These are phyloP conservation scores for Graphilbum fragrans DNA, from an alignment of 2,329 filamentous ascomycete species.

Conservation along the genomic window DNA sequence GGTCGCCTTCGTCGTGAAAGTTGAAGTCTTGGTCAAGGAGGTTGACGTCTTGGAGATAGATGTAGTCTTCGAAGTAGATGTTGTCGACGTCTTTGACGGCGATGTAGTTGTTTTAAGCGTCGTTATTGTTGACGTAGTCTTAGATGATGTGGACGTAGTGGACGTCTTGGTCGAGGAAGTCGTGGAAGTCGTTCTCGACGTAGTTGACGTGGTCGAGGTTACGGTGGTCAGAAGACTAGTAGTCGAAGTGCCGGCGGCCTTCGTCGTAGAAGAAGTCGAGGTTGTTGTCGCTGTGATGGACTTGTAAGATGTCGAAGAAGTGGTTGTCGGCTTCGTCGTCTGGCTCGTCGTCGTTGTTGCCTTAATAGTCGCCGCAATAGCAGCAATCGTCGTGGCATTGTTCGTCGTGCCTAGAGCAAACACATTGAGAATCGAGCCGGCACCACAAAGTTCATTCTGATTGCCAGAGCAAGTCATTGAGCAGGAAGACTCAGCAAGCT, in stretches of 20 bases:
- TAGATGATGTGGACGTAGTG: background rate
- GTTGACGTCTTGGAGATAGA: conserved; percentile 1
- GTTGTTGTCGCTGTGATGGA: background rate
- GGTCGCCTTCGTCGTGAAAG: conserved; percentile 3
- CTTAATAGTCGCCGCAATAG: background rate
- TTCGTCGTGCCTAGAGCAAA: background rate
- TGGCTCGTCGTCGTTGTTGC: no score
- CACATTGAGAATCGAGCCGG: conserved; percentile 7
- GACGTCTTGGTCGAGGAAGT: background rate
- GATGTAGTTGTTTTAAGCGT: background rate
- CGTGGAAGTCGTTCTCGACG: background rate
- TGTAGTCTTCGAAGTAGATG: background rate
- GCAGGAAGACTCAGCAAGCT: conserved; percentile 5
- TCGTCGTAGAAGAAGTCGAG: background rate
- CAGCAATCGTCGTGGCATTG: background rate
- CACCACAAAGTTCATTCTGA: conserved; percentile 8
- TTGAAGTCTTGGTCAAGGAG: background rate
- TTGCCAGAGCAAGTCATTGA: conserved; percentile 9
- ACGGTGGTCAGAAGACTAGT: background rate
- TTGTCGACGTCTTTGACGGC: background rate
- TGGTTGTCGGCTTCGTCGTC: no score
- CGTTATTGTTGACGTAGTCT: background rate
- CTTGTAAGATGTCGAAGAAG: no score
- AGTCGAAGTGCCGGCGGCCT: no score
- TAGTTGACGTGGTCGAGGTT: background rate